Evolutionary conservation across 2,329 filamentous ascomycete species (phyloP).

Genomic region (Fusarium oxysporum): DNA sequence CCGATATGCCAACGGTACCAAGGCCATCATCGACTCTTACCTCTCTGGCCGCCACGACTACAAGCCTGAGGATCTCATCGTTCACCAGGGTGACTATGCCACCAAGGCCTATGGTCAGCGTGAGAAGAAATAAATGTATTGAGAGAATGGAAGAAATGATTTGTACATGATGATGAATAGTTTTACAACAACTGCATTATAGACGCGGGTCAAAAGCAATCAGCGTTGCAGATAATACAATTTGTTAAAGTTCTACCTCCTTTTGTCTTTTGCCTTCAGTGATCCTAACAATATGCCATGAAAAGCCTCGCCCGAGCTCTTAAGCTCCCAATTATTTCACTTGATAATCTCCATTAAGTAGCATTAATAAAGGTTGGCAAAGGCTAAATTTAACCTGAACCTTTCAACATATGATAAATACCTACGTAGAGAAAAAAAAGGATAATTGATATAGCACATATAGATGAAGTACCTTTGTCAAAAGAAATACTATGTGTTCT

Average conservation of each 20-base stretch:
- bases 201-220: slow-evolving; percentile 39
- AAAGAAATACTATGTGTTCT: not conserved
- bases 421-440: not conserved
- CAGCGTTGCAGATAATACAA: slow-evolving; percentile 42
- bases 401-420: not conserved
- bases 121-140: slow-evolving; percentile 53
- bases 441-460: not conserved
- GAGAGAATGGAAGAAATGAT: slow-evolving; percentile 30
- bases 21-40: slow-evolving; percentile 92
- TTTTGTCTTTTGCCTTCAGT: not conserved
- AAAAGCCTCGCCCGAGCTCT: not conserved
- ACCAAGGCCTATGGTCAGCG: slow-evolving; percentile 93
- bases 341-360: not conserved
- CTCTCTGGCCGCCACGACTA: slow-evolving; percentile 90
- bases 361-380: not conserved
- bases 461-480: not conserved
- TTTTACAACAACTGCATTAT: slow-evolving; percentile 35
- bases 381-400: no score
- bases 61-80: slow-evolving; percentile 89
- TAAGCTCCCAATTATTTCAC: not conserved
- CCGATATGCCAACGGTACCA: slow-evolving; percentile 87
- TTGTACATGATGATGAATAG: slow-evolving; percentile 41
- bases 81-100: slow-evolving; percentile 89
- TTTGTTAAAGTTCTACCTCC: slow-evolving; percentile 30
- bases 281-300: not conserved